These are phyloP conservation scores for Dryadomyces quercus-mongolicae DNA, from an alignment of 2,329 filamentous ascomycete genomes.

Conservation along the genomic window DNA sequence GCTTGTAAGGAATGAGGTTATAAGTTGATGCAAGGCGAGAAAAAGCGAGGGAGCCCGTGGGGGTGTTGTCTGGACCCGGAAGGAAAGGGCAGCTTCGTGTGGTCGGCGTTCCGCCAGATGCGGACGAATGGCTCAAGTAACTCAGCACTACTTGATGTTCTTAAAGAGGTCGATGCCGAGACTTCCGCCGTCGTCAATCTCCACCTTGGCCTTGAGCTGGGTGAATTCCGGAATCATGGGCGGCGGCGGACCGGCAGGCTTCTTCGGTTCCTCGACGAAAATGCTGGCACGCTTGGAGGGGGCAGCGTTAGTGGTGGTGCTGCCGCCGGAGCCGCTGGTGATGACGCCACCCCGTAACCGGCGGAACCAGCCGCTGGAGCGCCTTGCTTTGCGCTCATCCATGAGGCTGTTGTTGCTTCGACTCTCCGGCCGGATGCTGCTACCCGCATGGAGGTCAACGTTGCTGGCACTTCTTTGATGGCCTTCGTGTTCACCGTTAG, in stretches of 20 bases:
- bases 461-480: slow-evolving; percentile 7
- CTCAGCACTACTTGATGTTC: slow-evolving; percentile 36
- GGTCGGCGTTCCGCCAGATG: not conserved
- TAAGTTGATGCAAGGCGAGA: not conserved
- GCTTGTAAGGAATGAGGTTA: not conserved
- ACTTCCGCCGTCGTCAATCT: slow-evolving; percentile 29
- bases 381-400: slow-evolving; percentile 42
- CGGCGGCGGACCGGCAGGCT: slow-evolving; percentile 31
- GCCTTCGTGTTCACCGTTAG: slow-evolving; percentile 33
- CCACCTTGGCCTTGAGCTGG: slow-evolving; percentile 36
- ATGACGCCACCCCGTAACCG: slow-evolving; percentile 29
- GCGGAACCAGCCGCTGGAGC: slow-evolving; percentile 47
- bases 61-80: not conserved
- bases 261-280: slow-evolving; percentile 25
- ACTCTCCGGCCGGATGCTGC: slow-evolving; percentile 31
- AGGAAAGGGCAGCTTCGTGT: not conserved
- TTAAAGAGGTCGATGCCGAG: slow-evolving; percentile 45
- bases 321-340: slow-evolving; percentile 11
- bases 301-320: slow-evolving; percentile 14
- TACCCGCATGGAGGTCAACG: slow-evolving; percentile 4
- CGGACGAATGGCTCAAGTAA: not conserved
- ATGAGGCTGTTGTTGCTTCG: slow-evolving; percentile 34
- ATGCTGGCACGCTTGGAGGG: slow-evolving; percentile 28
- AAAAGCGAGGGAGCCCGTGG: too few relatives aligned
- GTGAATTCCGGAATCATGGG: slow-evolving; percentile 49